A percentile compares a stretch with the other conserved stretches of the same genome.
These are phyloP conservation scores for Pseudonitzschia multistriata DNA, from an alignment of 108 stramenopile species.

Conservation along the genomic window DNA sequence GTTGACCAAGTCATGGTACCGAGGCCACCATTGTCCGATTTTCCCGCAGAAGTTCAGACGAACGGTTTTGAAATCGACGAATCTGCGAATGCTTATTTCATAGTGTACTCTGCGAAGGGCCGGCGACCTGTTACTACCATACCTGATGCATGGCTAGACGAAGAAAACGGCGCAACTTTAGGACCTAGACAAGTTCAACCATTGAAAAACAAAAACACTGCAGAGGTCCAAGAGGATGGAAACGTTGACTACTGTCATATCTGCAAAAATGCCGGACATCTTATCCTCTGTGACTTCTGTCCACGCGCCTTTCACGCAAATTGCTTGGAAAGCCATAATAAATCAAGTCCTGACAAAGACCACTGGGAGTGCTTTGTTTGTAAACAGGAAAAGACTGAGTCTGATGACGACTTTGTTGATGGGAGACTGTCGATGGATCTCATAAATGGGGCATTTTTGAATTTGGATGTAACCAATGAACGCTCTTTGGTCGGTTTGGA, in stretches of 20 bases:
- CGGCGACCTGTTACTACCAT: slow-evolving; percentile 12
- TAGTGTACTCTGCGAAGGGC: slow-evolving; percentile 45
- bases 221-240: slow-evolving; percentile 44
- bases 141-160: slow-evolving; percentile 21
- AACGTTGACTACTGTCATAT: slow-evolving; percentile 58
- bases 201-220: not conserved
- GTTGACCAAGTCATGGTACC: slow-evolving; percentile 33
- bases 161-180: slow-evolving; percentile 1
- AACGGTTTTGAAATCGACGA: slow-evolving; percentile 55
- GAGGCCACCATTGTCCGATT: slow-evolving; percentile 61
- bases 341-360: slow-evolving; percentile 8
- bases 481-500: slow-evolving; percentile 5
- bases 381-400: slow-evolving; percentile 34
- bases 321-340: slow-evolving; percentile 30
- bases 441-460: slow-evolving; percentile 7
- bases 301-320: slow-evolving; percentile 57
- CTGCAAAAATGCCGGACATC: slow-evolving; percentile 43
- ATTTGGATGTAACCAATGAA: slow-evolving; percentile 8
- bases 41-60: slow-evolving; percentile 54
- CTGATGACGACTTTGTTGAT: slow-evolving; percentile 28
- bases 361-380: slow-evolving; percentile 52
- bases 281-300: slow-evolving; percentile 59
- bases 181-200: not conserved
- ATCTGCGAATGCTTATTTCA: slow-evolving; percentile 46
- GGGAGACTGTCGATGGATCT: slow-evolving; percentile 19